phyloP scores from a whole-genome alignment of 2,329 filamentous ascomycete genomes.

The Fusarium foetens region DNA sequence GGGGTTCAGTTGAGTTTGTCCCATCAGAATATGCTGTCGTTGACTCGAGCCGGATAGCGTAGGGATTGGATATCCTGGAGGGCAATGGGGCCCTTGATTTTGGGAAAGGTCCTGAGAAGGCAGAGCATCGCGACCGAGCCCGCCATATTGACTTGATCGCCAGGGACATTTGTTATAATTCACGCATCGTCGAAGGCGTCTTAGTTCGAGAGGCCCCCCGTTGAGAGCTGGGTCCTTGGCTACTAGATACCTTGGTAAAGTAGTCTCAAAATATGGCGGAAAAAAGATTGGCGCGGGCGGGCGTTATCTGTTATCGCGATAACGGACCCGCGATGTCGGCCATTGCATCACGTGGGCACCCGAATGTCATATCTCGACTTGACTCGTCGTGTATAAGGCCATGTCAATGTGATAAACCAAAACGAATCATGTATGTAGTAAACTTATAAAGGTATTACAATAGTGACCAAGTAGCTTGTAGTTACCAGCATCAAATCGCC shows the following conservation, averaged over 20 bases:
- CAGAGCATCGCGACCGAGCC: constrained; percentile 50
- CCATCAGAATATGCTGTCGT: constrained; percentile 19
- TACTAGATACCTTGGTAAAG: neutral
- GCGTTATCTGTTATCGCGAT: constrained; percentile 43
- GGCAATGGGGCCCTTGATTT: constrained; percentile 35
- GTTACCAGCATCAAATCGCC: neutral
- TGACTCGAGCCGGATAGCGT: constrained; percentile 34
- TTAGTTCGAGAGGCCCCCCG: constrained; percentile 14
- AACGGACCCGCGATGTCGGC: constrained; percentile 22
- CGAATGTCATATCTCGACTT: neutral
- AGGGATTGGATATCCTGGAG: constrained; percentile 28
- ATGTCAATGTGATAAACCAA: neutral
- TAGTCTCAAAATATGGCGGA: constrained; percentile 11
- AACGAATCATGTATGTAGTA: neutral
- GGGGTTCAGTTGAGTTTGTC: neutral
- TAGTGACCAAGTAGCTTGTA: neutral
- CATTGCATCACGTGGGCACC: constrained; percentile 24
- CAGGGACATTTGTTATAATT: constrained; percentile 58
- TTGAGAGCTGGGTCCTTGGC: constrained; percentile 17
- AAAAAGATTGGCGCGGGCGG: constrained; percentile 33
- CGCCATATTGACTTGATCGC: constrained; percentile 58
- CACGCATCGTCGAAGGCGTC: constrained; percentile 48
- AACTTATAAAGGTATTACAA: neutral
- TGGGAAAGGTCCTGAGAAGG: constrained; percentile 38
- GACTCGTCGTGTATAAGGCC: neutral